Percentiles rank a stretch among this genome's conserved stretches.
Evolutionary conservation across 2,329 filamentous ascomycete species (phyloP).

Genomic region (Diplodia sapinea): DNA sequence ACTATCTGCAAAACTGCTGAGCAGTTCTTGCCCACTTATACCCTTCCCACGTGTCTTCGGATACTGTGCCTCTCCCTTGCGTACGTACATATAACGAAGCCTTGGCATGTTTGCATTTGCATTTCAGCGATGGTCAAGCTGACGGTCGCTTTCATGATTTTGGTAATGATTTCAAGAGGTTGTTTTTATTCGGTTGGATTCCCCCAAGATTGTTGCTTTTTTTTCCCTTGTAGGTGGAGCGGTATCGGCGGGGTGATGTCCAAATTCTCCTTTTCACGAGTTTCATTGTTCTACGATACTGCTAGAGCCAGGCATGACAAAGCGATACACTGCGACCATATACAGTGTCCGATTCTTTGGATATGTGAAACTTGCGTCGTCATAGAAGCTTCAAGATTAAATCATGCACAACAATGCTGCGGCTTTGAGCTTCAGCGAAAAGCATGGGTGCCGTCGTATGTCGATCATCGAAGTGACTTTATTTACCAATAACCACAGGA

Average conservation of each 20-base stretch:
- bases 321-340: constrained; percentile 22
- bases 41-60: background rate
- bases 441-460: background rate
- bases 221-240: background rate
- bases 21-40: background rate
- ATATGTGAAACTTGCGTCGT: background rate
- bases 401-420: background rate
- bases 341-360: background rate
- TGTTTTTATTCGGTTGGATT: constrained; percentile 21
- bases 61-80: constrained; percentile 2
- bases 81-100: background rate
- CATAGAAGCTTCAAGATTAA: background rate
- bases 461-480: background rate
- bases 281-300: background rate
- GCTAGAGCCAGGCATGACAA: constrained; percentile 12
- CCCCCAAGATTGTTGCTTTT: constrained; percentile 19
- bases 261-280: background rate
- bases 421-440: background rate
- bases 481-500: background rate
- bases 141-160: constrained; percentile 24
- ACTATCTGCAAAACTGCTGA: constrained; percentile 67
- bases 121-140: constrained; percentile 22
- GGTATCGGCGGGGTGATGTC: background rate
- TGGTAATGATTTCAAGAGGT: background rate
- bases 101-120: constrained; percentile 11